A percentile compares a stretch with the other conserved stretches of the same genome.
These are phyloP conservation scores for Ganoderma sp. DNA, from an alignment of 1,284 basidiomycete genomes.

Conservation along the genomic window DNA sequence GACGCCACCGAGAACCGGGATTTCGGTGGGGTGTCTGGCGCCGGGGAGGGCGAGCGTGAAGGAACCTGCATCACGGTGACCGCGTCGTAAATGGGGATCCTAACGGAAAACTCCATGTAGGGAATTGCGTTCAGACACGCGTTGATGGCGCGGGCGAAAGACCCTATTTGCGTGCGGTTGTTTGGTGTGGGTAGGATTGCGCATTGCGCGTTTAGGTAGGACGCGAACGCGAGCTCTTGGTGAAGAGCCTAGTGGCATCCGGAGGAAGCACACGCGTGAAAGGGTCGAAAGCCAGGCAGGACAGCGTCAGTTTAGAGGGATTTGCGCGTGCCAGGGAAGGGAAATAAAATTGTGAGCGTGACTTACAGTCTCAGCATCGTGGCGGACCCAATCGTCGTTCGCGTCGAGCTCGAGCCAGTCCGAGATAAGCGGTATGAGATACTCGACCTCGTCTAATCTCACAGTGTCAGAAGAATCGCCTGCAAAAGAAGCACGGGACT, in stretches of 20 bases:
- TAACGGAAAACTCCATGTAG: slow-evolving; percentile 79
- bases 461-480: background rate
- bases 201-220: slow-evolving; percentile 87
- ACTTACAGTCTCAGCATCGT: slow-evolving; percentile 93
- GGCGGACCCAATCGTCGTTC: slow-evolving; percentile 90
- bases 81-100: slow-evolving; percentile 85
- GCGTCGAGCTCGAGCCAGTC: slow-evolving; percentile 97
- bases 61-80: slow-evolving; percentile 51
- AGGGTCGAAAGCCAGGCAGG: slow-evolving; percentile 3
- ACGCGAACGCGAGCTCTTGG: slow-evolving; percentile 92
- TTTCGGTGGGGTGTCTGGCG: slow-evolving; percentile 31
- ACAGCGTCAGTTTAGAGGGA: background rate
- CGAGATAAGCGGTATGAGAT: slow-evolving; percentile 79
- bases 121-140: slow-evolving; percentile 74
- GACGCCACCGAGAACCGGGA: slow-evolving; percentile 18
- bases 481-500: slow-evolving; percentile 34
- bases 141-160: slow-evolving; percentile 91
- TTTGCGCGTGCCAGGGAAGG: background rate
- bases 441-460: slow-evolving; percentile 80
- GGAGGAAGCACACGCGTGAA: background rate
- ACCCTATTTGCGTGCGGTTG: slow-evolving; percentile 83
- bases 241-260: slow-evolving; percentile 75
- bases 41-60: slow-evolving; percentile 37
- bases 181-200: slow-evolving; percentile 91
- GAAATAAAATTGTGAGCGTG: slow-evolving; percentile 7